Percentiles rank a stretch among this genome's conserved stretches.
These are phyloP conservation scores for Posidonia australis DNA, from an alignment of 106 monocot species.

Conservation along the genomic window DNA sequence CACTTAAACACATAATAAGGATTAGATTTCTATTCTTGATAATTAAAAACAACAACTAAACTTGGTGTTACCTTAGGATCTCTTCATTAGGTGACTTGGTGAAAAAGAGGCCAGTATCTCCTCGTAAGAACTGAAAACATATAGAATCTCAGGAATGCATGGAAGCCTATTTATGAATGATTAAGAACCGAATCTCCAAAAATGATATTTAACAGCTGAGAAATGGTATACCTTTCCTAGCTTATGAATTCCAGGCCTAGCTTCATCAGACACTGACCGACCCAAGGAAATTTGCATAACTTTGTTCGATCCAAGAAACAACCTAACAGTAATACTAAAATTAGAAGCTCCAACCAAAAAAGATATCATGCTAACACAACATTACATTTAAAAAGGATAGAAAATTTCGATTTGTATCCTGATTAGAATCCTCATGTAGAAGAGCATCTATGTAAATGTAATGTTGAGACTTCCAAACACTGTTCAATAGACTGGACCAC, in stretches of 20 bases:
- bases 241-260: slow-evolving; percentile 60
- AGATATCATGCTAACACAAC: background rate
- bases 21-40: background rate
- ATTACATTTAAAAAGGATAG: background rate
- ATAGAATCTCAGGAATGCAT: background rate
- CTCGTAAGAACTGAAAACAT: slow-evolving; percentile 52
- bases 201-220: background rate
- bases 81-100: slow-evolving; percentile 73
- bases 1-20: background rate
- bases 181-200: background rate
- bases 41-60: background rate
- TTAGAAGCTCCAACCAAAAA: no score
- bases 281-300: slow-evolving; percentile 89
- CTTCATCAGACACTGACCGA: slow-evolving; percentile 57
- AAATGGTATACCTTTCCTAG: slow-evolving; percentile 52
- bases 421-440: no score
- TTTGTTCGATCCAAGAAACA: slow-evolving; percentile 93
- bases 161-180: background rate
- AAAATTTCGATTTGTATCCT: no score
- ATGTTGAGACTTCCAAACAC: background rate
- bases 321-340: slow-evolving; percentile 23
- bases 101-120: slow-evolving; percentile 63
- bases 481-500: background rate
- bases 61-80: slow-evolving; percentile 47
- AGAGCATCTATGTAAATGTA: background rate